Evolutionary conservation across 2,329 filamentous ascomycete species (phyloP).

Genomic region (Claviceps purpurea): DNA sequence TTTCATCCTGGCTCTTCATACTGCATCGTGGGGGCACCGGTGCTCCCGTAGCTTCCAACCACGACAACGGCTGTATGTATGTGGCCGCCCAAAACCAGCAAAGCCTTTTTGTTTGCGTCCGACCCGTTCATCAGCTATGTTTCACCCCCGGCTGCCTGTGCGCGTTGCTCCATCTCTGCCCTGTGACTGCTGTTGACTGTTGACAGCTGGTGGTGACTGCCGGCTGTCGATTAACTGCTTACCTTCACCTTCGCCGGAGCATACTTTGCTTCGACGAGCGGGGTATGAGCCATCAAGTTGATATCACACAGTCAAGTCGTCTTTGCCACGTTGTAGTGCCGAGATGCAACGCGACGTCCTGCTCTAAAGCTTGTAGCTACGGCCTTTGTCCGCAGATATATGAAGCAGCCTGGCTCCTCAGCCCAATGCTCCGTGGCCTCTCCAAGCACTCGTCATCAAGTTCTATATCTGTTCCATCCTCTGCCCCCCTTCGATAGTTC

Average conservation of each 20-base stretch:
- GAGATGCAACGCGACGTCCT: background rate
- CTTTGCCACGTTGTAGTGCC: background rate
- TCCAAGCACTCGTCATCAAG: background rate
- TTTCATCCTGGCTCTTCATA: background rate
- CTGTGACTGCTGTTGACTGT: background rate
- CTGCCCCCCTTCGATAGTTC: background rate
- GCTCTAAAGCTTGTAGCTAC: background rate
- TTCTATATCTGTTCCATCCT: background rate
- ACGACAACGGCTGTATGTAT: background rate
- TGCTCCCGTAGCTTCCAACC: background rate
- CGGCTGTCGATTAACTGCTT: too few relatives aligned
- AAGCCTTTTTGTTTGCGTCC: conserved; percentile 2
- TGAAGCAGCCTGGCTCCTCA: background rate
- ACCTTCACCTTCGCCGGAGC: background rate
- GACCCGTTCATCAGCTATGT: background rate
- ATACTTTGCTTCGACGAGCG: background rate
- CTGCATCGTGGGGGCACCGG: background rate
- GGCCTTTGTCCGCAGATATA: background rate
- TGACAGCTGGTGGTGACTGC: background rate
- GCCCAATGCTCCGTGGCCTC: background rate
- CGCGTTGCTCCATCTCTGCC: background rate
- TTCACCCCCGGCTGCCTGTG: background rate
- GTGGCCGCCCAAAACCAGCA: background rate
- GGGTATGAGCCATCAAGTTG: background rate
- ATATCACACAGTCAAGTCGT: background rate